phyloP scores from a whole-genome alignment of 1,139 yeast genomes.

The Yamadazyma sp. region DNA sequence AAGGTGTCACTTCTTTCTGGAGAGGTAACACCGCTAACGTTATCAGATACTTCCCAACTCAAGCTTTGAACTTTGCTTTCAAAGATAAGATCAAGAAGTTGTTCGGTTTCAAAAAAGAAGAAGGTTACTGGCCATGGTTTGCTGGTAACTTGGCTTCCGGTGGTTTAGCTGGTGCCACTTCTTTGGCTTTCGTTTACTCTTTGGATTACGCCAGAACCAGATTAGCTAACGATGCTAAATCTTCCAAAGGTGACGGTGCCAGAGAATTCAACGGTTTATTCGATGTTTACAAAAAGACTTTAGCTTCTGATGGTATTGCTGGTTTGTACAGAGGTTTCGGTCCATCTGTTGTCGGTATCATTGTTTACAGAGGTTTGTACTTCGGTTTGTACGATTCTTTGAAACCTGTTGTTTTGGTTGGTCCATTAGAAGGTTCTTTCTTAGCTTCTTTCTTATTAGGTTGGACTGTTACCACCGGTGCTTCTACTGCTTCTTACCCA shows the following conservation, averaged over 20 bases:
- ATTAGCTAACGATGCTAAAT: constrained; percentile 57
- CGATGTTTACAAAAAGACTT: constrained; percentile 55
- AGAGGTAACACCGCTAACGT: constrained; percentile 60
- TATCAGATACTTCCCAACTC: constrained; percentile 58
- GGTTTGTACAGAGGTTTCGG: constrained; percentile 61
- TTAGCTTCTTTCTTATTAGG: constrained; percentile 55
- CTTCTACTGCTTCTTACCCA: constrained; percentile 57
- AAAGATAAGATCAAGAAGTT: constrained; percentile 52
- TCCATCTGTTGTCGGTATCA: constrained; percentile 53
- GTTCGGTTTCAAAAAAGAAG: constrained; percentile 56
- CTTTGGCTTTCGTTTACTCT: constrained; percentile 55
- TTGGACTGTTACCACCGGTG: constrained; percentile 57
- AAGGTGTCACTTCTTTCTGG: constrained; percentile 54
- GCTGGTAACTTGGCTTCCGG: constrained; percentile 59
- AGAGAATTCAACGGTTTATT: constrained; percentile 56
- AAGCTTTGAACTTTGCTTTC: constrained; percentile 55
- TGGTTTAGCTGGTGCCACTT: constrained; percentile 58
- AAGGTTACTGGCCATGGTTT: constrained; percentile 51
- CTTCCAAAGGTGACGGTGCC: constrained; percentile 47
- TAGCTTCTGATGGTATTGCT: constrained; percentile 56
- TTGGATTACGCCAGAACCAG: constrained; percentile 57
- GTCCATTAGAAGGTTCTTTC: constrained; percentile 57
- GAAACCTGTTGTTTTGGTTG: constrained; percentile 55
- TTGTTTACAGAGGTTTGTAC: constrained; percentile 59
- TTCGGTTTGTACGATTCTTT: constrained; percentile 56